Conservation (phyloP, 768 basidiomycete genomes). For the Trametes meyenii region DNA sequence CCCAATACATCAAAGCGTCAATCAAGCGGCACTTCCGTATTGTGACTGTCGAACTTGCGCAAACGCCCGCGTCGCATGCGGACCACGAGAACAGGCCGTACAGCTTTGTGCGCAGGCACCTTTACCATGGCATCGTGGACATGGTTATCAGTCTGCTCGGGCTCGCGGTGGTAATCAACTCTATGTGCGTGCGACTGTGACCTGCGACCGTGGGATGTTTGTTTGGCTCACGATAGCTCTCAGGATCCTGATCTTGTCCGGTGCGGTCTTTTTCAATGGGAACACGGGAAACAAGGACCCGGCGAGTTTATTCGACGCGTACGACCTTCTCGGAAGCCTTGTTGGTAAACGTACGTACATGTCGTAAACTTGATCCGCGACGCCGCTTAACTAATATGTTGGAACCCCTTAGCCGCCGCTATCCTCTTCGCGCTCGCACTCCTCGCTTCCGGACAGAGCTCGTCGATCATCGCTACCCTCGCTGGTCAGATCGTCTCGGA, state of each 20-base stretch:
- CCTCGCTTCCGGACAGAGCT: slow-evolving; percentile 85
- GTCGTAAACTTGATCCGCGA: neutral
- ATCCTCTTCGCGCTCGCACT: slow-evolving; percentile 88
- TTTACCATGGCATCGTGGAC: slow-evolving; percentile 49
- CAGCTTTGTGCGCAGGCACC: slow-evolving; percentile 42
- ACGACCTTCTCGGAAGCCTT: slow-evolving; percentile 64
- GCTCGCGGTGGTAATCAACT: slow-evolving; percentile 88
- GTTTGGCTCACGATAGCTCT: slow-evolving; percentile 12
- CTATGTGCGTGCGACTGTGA: slow-evolving; percentile 53
- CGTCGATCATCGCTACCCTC: slow-evolving; percentile 86
- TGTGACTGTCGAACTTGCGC: slow-evolving; percentile 26
- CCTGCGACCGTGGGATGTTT: neutral
- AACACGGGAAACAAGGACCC: slow-evolving; percentile 47
- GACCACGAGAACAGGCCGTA: slow-evolving; percentile 38
- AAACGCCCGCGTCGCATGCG: slow-evolving; percentile 48
- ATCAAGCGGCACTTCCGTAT: slow-evolving; percentile 28
- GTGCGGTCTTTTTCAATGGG: slow-evolving; percentile 77
- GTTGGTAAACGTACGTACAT: slow-evolving; percentile 61
- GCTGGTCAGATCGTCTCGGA: slow-evolving; percentile 91
- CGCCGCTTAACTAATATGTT: neutral
- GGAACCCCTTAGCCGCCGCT: slow-evolving; percentile 59
- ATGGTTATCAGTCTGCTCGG: slow-evolving; percentile 66
- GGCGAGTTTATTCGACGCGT: slow-evolving; percentile 84
- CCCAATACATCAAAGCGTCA: slow-evolving; percentile 4
- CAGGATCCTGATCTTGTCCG: slow-evolving; percentile 81